A percentile compares a stretch with the other conserved stretches of the same genome.
These are phyloP conservation scores for Euphorbia tirucalli DNA, from an alignment of 345 rosid species.

Conservation along the genomic window DNA sequence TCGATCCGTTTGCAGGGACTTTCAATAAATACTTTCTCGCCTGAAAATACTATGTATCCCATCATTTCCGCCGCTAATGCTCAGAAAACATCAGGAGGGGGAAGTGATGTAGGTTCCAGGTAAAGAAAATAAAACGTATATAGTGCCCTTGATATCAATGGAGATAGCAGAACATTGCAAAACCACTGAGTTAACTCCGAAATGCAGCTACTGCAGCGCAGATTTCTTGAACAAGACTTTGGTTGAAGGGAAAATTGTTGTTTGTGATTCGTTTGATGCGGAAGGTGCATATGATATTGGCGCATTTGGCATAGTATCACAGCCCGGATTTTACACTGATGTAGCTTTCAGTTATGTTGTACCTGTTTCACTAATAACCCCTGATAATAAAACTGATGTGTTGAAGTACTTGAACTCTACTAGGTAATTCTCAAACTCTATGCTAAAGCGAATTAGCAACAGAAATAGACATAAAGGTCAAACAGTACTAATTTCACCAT, in stretches of 20 bases:
- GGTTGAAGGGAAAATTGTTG: slow-evolving; percentile 13
- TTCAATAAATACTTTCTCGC: slow-evolving; percentile 21
- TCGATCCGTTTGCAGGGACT: slow-evolving; percentile 20
- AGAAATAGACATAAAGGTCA: no score
- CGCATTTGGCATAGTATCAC: background rate
- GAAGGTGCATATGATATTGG: background rate
- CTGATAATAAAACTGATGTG: background rate
- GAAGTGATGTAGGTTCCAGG: background rate
- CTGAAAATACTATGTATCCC: slow-evolving; percentile 5
- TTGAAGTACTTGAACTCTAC: background rate
- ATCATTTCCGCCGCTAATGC: slow-evolving; percentile 29
- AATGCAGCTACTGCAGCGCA: background rate
- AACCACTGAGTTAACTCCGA: no score
- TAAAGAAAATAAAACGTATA: background rate
- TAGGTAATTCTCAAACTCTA: background rate
- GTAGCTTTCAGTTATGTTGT: background rate
- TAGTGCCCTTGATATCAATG: no score
- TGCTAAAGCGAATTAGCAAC: no score
- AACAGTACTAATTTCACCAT: no score
- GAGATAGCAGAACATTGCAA: no score
- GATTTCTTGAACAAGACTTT: background rate
- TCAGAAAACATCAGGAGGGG: slow-evolving; percentile 17
- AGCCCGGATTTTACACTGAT: background rate
- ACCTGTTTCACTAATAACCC: background rate
- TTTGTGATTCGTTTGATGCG: background rate